Conservation (phyloP, 116 monocot genomes). For the Thalassia testudinum region DNA sequence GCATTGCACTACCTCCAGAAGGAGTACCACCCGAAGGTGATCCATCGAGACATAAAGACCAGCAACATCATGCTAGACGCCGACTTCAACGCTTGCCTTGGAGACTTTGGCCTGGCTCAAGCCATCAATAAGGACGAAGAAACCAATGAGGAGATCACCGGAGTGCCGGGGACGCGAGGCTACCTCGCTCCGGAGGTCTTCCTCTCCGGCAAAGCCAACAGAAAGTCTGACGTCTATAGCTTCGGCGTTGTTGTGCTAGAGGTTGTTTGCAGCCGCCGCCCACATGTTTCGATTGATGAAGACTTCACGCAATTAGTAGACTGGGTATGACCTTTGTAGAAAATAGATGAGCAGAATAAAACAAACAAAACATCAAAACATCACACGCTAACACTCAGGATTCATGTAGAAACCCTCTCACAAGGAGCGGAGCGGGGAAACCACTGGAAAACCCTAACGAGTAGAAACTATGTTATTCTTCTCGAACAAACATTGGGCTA, state of each 20-base stretch:
- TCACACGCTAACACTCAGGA: too few relatives aligned
- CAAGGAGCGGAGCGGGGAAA: too few relatives aligned
- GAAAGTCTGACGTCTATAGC: constrained; percentile 67
- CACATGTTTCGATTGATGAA: constrained; percentile 17
- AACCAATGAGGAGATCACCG: constrained; percentile 31
- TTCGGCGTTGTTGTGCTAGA: constrained; percentile 73
- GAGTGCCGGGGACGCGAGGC: constrained; percentile 61
- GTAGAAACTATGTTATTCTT: too few relatives aligned
- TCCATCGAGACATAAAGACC: constrained; percentile 81
- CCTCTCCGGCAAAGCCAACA: constrained; percentile 67
- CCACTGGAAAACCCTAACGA: too few relatives aligned
- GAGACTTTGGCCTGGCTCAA: constrained; percentile 88
- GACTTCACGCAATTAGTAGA: constrained; percentile 31
- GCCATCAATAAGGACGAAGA: constrained; percentile 63
- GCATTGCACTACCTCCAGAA: constrained; percentile 85
- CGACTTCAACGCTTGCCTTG: constrained; percentile 65
- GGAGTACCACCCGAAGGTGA: constrained; percentile 60
- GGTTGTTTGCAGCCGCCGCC: constrained; percentile 54
- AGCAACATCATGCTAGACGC: constrained; percentile 74
- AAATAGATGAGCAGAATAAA: too few relatives aligned
- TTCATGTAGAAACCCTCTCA: too few relatives aligned
- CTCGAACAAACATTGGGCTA: too few relatives aligned
- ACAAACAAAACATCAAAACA: too few relatives aligned
- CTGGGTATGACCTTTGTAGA: too few relatives aligned
- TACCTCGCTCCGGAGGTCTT: constrained; percentile 92